Conservation (phyloP, 495 filamentous ascomycete genomes). For the Aspergillus baeticus region DNA sequence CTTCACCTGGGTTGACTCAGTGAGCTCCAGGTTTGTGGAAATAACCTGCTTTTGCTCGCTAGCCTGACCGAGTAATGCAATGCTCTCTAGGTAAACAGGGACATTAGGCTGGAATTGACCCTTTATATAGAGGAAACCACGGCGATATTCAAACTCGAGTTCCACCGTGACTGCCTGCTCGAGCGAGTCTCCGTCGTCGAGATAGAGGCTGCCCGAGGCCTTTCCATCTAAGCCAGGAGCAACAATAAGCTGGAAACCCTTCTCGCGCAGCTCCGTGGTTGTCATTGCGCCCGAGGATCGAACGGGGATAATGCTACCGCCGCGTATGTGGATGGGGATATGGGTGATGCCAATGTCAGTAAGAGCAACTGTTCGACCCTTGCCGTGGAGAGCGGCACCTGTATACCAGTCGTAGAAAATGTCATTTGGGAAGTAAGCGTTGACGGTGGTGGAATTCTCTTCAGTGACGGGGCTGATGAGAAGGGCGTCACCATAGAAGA, state of each 20-base stretch:
- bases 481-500: conserved; percentile 69
- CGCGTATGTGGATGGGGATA: conserved; percentile 72
- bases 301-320: conserved; percentile 67
- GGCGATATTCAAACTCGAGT: conserved; percentile 53
- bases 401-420: conserved; percentile 80
- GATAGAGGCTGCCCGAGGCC: conserved; percentile 54
- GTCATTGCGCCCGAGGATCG: conserved; percentile 64
- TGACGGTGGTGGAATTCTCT: conserved; percentile 60
- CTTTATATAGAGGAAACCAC: conserved; percentile 47
- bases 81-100: conserved; percentile 50
- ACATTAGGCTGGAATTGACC: conserved; percentile 52
- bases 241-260: conserved; percentile 69
- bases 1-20: conserved; percentile 22
- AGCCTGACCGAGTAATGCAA: conserved; percentile 53
- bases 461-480: conserved; percentile 73
- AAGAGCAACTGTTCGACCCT: conserved; percentile 52
- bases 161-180: conserved; percentile 45
- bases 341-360: conserved; percentile 55
- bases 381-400: conserved; percentile 53
- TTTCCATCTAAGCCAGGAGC: conserved; percentile 52
- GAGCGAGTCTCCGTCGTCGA: conserved; percentile 62
- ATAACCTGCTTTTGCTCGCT: conserved; percentile 22
- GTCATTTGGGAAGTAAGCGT: conserved; percentile 72
- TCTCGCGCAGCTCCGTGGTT: conserved; percentile 62
- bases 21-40: conserved; percentile 24